Evolutionary conservation across 306 rosid species (phyloP).

Genomic region (Lablab purpureus): DNA sequence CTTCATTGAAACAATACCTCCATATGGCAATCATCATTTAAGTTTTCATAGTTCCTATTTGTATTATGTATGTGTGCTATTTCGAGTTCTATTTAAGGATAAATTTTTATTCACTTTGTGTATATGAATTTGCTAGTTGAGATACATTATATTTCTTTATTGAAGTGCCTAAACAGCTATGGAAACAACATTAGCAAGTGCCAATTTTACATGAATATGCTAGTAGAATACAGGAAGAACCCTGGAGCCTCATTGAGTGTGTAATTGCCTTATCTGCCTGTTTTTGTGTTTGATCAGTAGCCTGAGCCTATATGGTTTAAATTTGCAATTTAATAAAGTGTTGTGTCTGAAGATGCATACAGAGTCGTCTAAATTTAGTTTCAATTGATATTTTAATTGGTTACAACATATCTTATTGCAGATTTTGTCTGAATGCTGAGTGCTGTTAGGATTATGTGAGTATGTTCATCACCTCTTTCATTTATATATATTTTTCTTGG

Average conservation of each 20-base stretch:
- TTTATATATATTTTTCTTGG: too few species aligned
- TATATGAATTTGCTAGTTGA: background rate
- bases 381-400: background rate
- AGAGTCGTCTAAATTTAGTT: background rate
- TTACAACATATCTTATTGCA: too few species aligned
- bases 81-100: background rate
- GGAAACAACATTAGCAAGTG: conserved; percentile 91
- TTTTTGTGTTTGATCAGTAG: conserved; percentile 23
- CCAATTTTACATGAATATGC: conserved; percentile 95
- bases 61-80: background rate
- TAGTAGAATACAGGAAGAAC: conserved; percentile 80
- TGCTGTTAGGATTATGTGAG: too few species aligned
- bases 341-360: conserved; percentile 18
- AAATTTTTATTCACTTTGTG: background rate
- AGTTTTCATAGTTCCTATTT: background rate
- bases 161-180: conserved; percentile 80
- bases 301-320: conserved; percentile 13
- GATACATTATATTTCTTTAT: background rate
- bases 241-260: conserved; percentile 64
- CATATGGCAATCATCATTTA: background rate
- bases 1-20: background rate
- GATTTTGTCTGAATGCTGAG: too few species aligned
- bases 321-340: conserved; percentile 42
- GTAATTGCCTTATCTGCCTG: conserved; percentile 30
- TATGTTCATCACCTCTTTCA: too few species aligned